Percentiles rank a stretch among this genome's conserved stretches.
phyloP scores from a whole-genome alignment of 805 yeast genomes.

The Hanseniaspora guilliermondii region DNA sequence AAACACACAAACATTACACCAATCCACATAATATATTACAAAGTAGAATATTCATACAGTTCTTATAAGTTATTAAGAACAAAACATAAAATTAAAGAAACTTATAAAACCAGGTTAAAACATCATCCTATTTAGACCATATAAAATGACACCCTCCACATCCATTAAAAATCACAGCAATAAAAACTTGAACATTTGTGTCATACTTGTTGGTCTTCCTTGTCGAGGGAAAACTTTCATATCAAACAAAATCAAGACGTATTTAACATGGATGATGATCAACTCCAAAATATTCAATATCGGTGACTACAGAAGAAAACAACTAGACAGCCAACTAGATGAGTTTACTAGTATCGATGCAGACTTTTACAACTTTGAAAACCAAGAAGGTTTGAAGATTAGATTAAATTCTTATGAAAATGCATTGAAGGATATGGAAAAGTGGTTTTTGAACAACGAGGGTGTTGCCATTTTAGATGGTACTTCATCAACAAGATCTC shows the following conservation, averaged over 20 bases:
- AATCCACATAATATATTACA: too few species aligned
- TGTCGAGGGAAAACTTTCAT: slow-evolving; percentile 91
- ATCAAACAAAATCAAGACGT: slow-evolving; percentile 86
- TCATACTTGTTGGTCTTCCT: slow-evolving; percentile 77
- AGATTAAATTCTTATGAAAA: slow-evolving; percentile 56
- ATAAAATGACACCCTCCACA: not conserved
- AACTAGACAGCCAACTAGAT: slow-evolving; percentile 21
- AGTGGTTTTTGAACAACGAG: slow-evolving; percentile 66
- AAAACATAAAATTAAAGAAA: not conserved
- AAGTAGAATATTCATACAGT: too few species aligned
- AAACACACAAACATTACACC: too few species aligned
- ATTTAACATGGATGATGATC: slow-evolving; percentile 83
- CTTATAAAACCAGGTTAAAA: not conserved
- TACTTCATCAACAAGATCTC: slow-evolving; percentile 66
- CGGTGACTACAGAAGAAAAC: slow-evolving; percentile 64
- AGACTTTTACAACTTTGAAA: slow-evolving; percentile 60
- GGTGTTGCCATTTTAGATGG: slow-evolving; percentile 92
- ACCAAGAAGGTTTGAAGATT: slow-evolving; percentile 48
- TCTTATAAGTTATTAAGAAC: too few species aligned
- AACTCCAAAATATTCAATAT: slow-evolving; percentile 80
- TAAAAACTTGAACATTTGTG: slow-evolving; percentile 62
- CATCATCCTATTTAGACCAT: not conserved
- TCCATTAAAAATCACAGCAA: slow-evolving; percentile 31
- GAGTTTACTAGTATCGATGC: slow-evolving; percentile 41
- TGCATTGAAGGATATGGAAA: slow-evolving; percentile 70